phyloP scores from a whole-genome alignment of 2,329 filamentous ascomycete genomes.

The Cladophialophora yegresii region DNA sequence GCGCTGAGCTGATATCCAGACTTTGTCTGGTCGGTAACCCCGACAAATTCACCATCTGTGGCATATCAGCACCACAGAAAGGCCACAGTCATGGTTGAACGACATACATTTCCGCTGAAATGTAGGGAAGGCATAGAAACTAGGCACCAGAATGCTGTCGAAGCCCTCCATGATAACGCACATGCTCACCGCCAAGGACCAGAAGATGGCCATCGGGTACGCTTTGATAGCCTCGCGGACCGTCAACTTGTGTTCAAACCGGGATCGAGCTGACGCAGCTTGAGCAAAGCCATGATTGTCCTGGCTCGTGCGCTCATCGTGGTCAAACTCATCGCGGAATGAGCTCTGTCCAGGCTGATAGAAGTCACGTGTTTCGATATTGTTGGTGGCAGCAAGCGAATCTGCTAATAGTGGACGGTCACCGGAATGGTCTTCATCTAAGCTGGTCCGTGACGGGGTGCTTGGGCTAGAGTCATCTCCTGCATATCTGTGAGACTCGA shows the following conservation, averaged over 20 bases:
- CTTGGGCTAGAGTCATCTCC: constrained; percentile 11
- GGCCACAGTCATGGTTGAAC: constrained; percentile 4
- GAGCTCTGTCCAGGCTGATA: background rate
- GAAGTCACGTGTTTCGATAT: constrained; percentile 7
- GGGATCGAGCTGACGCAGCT: constrained; percentile 9
- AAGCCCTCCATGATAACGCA: constrained; percentile 55
- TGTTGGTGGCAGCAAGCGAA: background rate
- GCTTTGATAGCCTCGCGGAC: constrained; percentile 31
- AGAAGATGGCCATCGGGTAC: constrained; percentile 40
- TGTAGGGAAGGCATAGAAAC: constrained; percentile 39
- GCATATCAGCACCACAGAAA: background rate
- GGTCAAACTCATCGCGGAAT: background rate
- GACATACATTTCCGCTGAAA: constrained; percentile 42
- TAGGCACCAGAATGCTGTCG: constrained; percentile 34
- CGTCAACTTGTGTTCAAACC: constrained; percentile 29
- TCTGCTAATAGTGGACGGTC: constrained; percentile 20
- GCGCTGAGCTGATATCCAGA: constrained; percentile 40
- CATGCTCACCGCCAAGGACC: constrained; percentile 48
- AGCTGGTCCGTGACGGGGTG: constrained; percentile 13
- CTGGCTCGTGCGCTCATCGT: background rate
- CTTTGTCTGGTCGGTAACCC: constrained; percentile 27
- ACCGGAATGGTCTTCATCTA: constrained; percentile 15
- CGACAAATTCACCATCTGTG: constrained; percentile 29
- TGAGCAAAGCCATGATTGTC: constrained; percentile 10
- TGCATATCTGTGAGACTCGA: constrained; percentile 4